Evolutionary conservation across 2,329 filamentous ascomycete genomes (phyloP).

Genomic region (Phoma sp.): DNA sequence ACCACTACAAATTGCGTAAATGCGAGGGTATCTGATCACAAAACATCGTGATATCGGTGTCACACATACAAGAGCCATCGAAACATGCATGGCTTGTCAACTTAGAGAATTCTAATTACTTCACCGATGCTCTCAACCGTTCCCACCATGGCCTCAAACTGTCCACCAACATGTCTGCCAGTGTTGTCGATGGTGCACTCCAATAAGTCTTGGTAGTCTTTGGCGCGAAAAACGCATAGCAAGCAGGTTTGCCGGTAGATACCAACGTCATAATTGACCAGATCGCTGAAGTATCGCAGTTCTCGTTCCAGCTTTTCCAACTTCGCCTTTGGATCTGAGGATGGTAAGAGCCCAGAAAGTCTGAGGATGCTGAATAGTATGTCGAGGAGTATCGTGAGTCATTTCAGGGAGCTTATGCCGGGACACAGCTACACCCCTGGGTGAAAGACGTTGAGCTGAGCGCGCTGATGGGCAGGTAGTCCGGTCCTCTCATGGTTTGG

Average conservation of each 20-base stretch:
- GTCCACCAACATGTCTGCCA: slow-evolving; percentile 58
- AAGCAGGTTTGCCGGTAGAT: slow-evolving; percentile 60
- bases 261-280: not conserved
- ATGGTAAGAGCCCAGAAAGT: slow-evolving; percentile 62
- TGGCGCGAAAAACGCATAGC: slow-evolving; percentile 64
- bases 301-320: slow-evolving; percentile 27
- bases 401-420: slow-evolving; percentile 9
- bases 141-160: slow-evolving; percentile 3
- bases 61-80: not conserved
- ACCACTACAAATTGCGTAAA: not conserved
- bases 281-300: not conserved
- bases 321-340: slow-evolving; percentile 10
- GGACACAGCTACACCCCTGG: not conserved
- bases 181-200: slow-evolving; percentile 53
- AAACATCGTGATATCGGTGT: not conserved
- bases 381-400: slow-evolving; percentile 60
- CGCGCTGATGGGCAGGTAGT: not conserved
- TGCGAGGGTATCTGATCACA: not conserved
- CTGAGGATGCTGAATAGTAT: slow-evolving; percentile 62
- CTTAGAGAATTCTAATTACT: not conserved
- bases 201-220: slow-evolving; percentile 63
- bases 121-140: not conserved
- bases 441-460: not conserved
- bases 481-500: not conserved
- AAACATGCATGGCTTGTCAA: not conserved